Evolutionary conservation across 192 early-diverging fungal genomes (phyloP), one percentile per base, ranked within the genome.

Genomic region (Linderina pennispora): DNA sequence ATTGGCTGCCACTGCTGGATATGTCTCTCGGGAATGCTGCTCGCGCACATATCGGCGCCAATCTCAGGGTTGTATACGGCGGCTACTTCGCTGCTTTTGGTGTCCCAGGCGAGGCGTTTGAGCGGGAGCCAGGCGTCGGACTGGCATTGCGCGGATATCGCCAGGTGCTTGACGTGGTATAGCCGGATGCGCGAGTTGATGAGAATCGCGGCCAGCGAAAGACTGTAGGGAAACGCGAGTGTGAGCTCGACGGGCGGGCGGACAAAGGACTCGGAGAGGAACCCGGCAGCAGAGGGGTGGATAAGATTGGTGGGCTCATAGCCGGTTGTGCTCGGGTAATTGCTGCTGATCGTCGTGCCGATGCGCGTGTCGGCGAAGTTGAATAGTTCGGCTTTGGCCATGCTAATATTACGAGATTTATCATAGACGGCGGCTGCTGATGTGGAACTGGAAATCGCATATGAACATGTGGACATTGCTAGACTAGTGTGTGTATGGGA

Each of bases 231-330:
- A 4, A 62, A 20, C 2, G 28, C 14, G n/a, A 62, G 23, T 21
- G 7, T 17, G 3, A 62, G 5, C 14, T 62, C 59, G 4, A 45
- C 41, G 0, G 59, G 59, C 23, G 59, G 59, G n/a, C 48, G 47
- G 4, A 62, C 46, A 25, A 62, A 62, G 11, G 59, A 49, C 14
- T 54, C 51, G 8, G 59, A 50, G 36, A 62, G 39, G 20, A 53
- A 62, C 0, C 59, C 46, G 33, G 23, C 36, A 3, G 41, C 31
- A 16, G 20, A 36, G 16, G 42, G 24, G 3, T 41, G 35, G 2
- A 62, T 8, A 4, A 62, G 51, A 25, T 45, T 48, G 1, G 2
- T n/a, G 5, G 26, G 21, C 26, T 62, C 59, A 40, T 54, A 62
- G 25, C 17, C 25, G 34, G 34, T 54, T 25, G 46, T 45, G 28